Evolutionary conservation across 495 filamentous ascomycete genomes (phyloP).

Genomic region (Trichoderma virens): DNA sequence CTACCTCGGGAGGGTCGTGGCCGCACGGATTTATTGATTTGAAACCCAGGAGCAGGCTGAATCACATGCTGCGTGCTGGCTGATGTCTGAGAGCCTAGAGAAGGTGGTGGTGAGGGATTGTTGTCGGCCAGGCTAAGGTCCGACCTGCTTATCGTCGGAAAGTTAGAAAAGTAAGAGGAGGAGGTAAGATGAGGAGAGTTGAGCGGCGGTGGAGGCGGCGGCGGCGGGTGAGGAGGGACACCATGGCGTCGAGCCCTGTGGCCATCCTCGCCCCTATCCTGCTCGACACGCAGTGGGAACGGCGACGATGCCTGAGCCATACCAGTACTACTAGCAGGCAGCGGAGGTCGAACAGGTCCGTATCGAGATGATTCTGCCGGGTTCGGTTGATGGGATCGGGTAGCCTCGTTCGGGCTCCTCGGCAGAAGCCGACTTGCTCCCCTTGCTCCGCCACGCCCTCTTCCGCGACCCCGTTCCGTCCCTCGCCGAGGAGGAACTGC

Average conservation of each 20-base stretch:
- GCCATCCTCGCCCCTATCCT: not conserved
- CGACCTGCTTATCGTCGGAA: not conserved
- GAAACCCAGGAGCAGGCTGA: not conserved
- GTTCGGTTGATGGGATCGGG: not conserved
- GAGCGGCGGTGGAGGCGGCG: not conserved
- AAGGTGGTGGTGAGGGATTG: not conserved
- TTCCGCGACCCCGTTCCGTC: not conserved
- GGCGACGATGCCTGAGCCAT: not conserved
- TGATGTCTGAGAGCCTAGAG: not conserved
- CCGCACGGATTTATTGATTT: not conserved
- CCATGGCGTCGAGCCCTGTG: not conserved
- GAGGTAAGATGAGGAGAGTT: not conserved
- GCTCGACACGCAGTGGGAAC: not conserved
- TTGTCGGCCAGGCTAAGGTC: not conserved
- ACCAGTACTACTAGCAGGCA: not conserved
- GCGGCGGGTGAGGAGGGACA: slow-evolving; percentile 4
- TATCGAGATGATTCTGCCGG: not conserved
- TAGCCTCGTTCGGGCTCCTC: not conserved
- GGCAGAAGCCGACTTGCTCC: not conserved
- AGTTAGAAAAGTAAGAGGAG: not conserved
- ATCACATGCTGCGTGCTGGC: not conserved
- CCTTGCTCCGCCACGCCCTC: not conserved
- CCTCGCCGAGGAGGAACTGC: not conserved
- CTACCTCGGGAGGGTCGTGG: not conserved
- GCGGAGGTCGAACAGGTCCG: not conserved